Percentiles rank a stretch among this genome's conserved stretches.
These are phyloP conservation scores for Cubamyces lactineus DNA, from an alignment of 768 basidiomycete genomes.

Conservation along the genomic window DNA sequence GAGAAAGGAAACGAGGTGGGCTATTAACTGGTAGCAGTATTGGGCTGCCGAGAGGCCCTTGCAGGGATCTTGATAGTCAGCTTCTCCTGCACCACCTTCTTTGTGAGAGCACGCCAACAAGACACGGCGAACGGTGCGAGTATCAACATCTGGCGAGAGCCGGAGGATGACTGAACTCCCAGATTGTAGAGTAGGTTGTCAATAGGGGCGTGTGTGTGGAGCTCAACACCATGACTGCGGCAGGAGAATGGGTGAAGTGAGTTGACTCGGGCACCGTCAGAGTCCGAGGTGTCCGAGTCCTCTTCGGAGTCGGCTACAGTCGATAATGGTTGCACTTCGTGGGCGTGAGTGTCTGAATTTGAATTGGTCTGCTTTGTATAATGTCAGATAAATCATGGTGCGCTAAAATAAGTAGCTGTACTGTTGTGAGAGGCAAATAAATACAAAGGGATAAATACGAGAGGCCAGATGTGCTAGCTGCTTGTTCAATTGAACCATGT, in stretches of 20 bases:
- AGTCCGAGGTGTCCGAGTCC: too few species aligned
- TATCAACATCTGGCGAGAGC: neutral
- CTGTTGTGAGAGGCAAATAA: neutral
- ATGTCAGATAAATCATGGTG: neutral
- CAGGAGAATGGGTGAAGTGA: neutral
- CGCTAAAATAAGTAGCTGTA: neutral
- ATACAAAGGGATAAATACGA: conserved; percentile 5
- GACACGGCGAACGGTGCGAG: neutral
- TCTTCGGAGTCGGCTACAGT: too few species aligned
- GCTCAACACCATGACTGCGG: neutral
- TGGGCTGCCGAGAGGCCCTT: too few species aligned
- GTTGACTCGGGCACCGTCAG: neutral
- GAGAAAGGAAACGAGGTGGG: too few species aligned
- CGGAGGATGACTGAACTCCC: neutral
- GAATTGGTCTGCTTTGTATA: neutral
- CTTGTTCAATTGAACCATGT: neutral
- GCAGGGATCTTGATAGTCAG: neutral
- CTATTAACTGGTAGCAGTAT: too few species aligned
- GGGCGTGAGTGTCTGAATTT: too few species aligned
- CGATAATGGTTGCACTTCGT: too few species aligned
- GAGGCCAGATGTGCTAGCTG: neutral
- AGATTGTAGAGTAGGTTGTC: neutral
- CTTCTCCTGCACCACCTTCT: neutral
- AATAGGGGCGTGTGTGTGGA: neutral
- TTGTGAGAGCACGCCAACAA: neutral